phyloP scores from a whole-genome alignment of 768 basidiomycete species.

The Podaxis carcinomalis region DNA sequence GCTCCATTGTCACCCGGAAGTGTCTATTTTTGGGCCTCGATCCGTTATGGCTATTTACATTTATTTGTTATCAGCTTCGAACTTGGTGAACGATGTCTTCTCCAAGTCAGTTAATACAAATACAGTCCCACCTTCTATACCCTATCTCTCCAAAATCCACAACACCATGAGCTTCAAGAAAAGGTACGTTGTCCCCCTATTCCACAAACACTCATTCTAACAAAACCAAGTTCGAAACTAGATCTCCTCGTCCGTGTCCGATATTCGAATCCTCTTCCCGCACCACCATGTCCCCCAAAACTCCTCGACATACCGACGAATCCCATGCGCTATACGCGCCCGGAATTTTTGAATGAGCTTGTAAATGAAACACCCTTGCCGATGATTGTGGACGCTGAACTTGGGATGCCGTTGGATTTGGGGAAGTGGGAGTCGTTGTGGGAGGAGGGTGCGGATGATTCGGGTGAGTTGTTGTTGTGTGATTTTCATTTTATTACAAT shows the following conservation, averaged over 20 bases:
- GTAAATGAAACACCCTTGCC: constrained; percentile 82
- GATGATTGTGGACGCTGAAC: constrained; percentile 96
- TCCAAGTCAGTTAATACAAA: too few relatives aligned
- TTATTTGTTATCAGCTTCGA: constrained; percentile 1
- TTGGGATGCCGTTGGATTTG: constrained; percentile 93
- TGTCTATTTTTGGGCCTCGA: constrained; percentile 1
- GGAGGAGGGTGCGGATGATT: constrained; percentile 74
- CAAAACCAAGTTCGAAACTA: constrained; percentile 49
- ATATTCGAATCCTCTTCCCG: constrained; percentile 89
- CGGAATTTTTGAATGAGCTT: constrained; percentile 78
- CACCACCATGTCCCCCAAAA: constrained; percentile 97
- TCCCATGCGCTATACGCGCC: constrained; percentile 80
- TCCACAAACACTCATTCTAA: constrained; percentile 14
- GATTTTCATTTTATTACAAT: background rate
- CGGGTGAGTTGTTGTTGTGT: constrained; percentile 33
- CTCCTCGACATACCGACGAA: constrained; percentile 89
- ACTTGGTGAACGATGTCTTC: background rate
- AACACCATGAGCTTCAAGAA: constrained; percentile 52
- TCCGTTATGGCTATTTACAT: background rate
- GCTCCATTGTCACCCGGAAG: background rate
- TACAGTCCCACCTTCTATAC: too few relatives aligned
- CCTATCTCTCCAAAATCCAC: background rate
- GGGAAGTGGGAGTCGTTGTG: constrained; percentile 79
- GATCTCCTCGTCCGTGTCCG: constrained; percentile 92
- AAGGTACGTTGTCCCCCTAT: constrained; percentile 30